phyloP scores from a whole-genome alignment of 306 rosid genomes.

The Prunus mira region DNA sequence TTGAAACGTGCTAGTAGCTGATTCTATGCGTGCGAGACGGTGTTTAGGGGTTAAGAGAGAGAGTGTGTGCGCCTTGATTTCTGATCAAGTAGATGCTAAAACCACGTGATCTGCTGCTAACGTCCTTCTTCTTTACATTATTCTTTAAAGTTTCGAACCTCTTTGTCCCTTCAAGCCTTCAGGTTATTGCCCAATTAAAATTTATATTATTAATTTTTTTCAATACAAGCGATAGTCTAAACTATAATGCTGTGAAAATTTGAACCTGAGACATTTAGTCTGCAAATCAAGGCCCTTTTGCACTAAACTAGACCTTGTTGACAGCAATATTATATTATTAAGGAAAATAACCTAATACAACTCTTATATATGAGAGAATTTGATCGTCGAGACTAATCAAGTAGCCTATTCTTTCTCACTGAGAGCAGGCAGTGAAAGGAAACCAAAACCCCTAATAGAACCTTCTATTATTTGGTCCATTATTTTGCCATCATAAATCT shows the following conservation, averaged over 20 bases:
- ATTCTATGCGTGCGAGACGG: neutral
- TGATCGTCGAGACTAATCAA: too few relatives aligned
- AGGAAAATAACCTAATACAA: too few relatives aligned
- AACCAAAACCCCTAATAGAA: too few relatives aligned
- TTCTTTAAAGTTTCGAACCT: slow-evolving; percentile 19
- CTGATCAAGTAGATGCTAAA: slow-evolving; percentile 23
- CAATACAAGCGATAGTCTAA: too few relatives aligned
- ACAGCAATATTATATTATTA: too few relatives aligned
- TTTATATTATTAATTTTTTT: too few relatives aligned
- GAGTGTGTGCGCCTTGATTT: neutral
- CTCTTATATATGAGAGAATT: too few relatives aligned
- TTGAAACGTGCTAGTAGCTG: neutral
- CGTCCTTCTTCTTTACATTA: slow-evolving; percentile 28
- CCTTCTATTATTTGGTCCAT: too few relatives aligned
- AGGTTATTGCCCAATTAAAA: neutral
- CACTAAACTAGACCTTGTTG: fast-evolving
- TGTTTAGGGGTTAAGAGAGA: neutral
- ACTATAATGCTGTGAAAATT: fast-evolving
- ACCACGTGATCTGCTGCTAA: slow-evolving; percentile 42
- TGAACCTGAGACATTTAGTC: fast-evolving
- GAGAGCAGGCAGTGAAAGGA: too few relatives aligned
- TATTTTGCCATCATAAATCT: too few relatives aligned
- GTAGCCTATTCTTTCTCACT: fast-evolving
- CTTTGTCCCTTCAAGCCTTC: slow-evolving; percentile 1
- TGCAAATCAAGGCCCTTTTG: fast-evolving